Evolutionary conservation across 352 stramenopile species (phyloP), one percentile per base, ranked within the genome.

Genomic region (Plasmopara viticola): DNA sequence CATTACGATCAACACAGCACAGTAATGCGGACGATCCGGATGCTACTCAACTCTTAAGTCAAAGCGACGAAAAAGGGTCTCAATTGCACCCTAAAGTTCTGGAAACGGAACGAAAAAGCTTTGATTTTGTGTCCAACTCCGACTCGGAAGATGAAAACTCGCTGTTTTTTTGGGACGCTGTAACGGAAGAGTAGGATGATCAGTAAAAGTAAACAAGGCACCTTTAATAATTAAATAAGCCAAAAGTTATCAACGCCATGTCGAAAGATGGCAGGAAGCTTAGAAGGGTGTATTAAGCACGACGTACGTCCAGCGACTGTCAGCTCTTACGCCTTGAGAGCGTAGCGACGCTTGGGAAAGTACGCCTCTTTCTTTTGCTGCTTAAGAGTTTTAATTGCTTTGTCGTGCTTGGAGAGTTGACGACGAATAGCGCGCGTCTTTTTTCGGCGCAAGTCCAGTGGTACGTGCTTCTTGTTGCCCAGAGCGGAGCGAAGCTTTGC

Each of bases 401-500:
- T 89, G 78, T 99, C 90, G 59, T 97, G 86, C 73, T 89, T 94
- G 54, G 94, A 98, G 29, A 99, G 82, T 49, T 86, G 82, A 64
- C 97, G 90, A 58, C 97, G 94, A 67, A 99, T 98, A 37, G 97
- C 97, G 62, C 97, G 86, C 60, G 97, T 99, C 85, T 98, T 97
- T 95, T 99, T 99, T 57, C 86, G 67, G 68, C 97, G 87, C 68
- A 99, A 78, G 76, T 99, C 96, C 70, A 98, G 95, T 42, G 96
- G 94, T 44, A 99, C 72, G 81, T 99, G 97, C 84, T 99, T 99
- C 57, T 85, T 90, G 74, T 82, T 89, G 60, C 87, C 88, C 47
- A 90, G 82, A n/a, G 95, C 81, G 64, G 97, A 91, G 49, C 96
- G 93, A 46, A 98, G 86, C 74, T 96, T 97, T 51, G 87, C 79